Conservation (phyloP, 805 yeast genomes). For the Torulaspora gathmanii region DNA sequence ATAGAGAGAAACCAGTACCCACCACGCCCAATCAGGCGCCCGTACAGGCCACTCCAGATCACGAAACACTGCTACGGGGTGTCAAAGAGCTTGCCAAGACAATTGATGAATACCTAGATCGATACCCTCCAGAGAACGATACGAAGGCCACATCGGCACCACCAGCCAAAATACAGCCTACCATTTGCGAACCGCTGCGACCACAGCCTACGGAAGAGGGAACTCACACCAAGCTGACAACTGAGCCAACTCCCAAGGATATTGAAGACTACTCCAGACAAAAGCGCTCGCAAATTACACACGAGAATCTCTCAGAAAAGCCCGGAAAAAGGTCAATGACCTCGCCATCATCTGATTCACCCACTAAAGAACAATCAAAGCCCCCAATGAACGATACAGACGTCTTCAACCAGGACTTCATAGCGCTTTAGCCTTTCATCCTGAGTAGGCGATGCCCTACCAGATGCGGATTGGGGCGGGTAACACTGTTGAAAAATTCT, state of each 20-base stretch:
- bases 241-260: background rate
- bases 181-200: background rate
- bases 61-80: background rate
- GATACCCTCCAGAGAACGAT: slow-evolving; percentile 1
- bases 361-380: background rate
- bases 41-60: background rate
- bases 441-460: background rate
- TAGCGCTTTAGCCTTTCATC: slow-evolving; percentile 1
- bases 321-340: background rate
- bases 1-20: background rate
- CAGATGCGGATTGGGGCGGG: slow-evolving; percentile 2
- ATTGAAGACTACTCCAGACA: background rate
- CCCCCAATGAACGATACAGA: background rate
- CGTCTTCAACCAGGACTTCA: slow-evolving; percentile 4
- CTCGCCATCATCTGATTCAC: background rate
- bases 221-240: background rate
- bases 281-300: background rate
- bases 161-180: background rate
- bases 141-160: background rate
- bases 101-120: slow-evolving; percentile 3
- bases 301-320: background rate
- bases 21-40: background rate
- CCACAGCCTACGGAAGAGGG: background rate
- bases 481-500: slow-evolving; percentile 2
- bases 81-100: background rate